Percentiles rank a stretch among this genome's conserved stretches.
Evolutionary conservation across 2,329 filamentous ascomycete species (phyloP).

Genomic region (Pseudogymnoascus sp.): DNA sequence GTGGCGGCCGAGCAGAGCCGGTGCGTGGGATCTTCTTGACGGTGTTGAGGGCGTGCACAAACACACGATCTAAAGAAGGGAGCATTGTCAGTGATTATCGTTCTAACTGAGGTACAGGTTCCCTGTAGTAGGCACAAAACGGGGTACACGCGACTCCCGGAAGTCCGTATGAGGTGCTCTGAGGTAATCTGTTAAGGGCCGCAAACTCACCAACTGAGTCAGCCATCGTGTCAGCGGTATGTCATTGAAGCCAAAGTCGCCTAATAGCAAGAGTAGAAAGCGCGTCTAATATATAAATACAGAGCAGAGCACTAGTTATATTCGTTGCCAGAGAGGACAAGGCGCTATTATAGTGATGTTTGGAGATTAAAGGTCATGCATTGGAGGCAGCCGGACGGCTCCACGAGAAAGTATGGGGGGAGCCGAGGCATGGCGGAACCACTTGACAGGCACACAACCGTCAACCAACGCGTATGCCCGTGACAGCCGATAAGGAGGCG

Average conservation of each 20-base stretch:
- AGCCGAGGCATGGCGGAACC: slow-evolving; percentile 4
- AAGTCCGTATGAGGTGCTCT: slow-evolving; percentile 7
- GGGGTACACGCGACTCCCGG: not conserved
- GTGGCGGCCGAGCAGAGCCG: slow-evolving; percentile 79
- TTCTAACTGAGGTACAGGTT: not conserved
- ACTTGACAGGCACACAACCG: not conserved
- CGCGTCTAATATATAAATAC: not conserved
- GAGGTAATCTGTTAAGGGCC: not conserved
- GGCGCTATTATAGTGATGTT: slow-evolving; percentile 8
- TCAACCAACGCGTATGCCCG: not conserved
- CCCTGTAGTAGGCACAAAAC: too few species aligned
- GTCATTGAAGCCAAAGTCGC: slow-evolving; percentile 5
- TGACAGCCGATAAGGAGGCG: not conserved
- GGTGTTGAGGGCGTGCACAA: slow-evolving; percentile 96
- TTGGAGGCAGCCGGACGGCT: not conserved
- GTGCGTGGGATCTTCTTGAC: slow-evolving; percentile 96
- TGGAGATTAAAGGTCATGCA: not conserved
- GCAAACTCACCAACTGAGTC: slow-evolving; percentile 42
- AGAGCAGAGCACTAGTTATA: slow-evolving; percentile 1
- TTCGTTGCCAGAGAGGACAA: not conserved
- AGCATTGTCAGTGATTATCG: not conserved
- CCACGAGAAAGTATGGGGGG: slow-evolving; percentile 8
- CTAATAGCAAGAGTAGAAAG: not conserved
- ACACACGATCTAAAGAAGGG: slow-evolving; percentile 70
- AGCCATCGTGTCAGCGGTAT: slow-evolving; percentile 34